Conservation (phyloP, 1,284 basidiomycete species). For the Ganoderma lingzhi region DNA sequence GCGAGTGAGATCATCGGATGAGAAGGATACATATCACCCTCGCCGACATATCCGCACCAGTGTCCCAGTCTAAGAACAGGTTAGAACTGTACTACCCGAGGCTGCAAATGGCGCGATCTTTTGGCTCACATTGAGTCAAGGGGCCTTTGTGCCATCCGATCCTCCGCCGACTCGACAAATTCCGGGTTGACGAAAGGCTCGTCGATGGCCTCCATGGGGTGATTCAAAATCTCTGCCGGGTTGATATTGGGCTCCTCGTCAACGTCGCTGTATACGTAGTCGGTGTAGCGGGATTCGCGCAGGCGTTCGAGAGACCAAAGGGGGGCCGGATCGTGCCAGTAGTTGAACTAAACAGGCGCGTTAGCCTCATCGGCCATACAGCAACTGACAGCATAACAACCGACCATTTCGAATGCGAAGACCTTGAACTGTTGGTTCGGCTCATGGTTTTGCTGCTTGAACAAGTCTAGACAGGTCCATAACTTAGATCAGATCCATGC, state of each 20-base stretch:
- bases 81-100: neutral
- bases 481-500: neutral
- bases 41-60: slow-evolving; percentile 6
- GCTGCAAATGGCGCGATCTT: neutral
- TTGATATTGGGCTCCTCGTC: neutral
- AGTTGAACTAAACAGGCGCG: neutral
- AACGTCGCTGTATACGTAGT: slow-evolving; percentile 6
- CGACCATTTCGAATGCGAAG: slow-evolving; percentile 34
- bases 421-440: slow-evolving; percentile 31
- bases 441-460: slow-evolving; percentile 34
- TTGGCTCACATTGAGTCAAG: slow-evolving; percentile 7
- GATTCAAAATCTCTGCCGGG: neutral
- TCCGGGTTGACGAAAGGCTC: neutral
- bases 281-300: slow-evolving; percentile 11
- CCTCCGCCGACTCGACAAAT: neutral
- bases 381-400: neutral
- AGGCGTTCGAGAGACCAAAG: neutral
- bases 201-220: neutral
- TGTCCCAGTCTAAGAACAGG: slow-evolving; percentile 8
- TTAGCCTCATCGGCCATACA: neutral
- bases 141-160: neutral
- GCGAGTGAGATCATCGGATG: slow-evolving; percentile 8
- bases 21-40: neutral
- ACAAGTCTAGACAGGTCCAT: slow-evolving; percentile 24
- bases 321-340: neutral